These are phyloP conservation scores for Pleoardoris graminearum DNA, from an alignment of 2,329 filamentous ascomycete species.

Conservation along the genomic window DNA sequence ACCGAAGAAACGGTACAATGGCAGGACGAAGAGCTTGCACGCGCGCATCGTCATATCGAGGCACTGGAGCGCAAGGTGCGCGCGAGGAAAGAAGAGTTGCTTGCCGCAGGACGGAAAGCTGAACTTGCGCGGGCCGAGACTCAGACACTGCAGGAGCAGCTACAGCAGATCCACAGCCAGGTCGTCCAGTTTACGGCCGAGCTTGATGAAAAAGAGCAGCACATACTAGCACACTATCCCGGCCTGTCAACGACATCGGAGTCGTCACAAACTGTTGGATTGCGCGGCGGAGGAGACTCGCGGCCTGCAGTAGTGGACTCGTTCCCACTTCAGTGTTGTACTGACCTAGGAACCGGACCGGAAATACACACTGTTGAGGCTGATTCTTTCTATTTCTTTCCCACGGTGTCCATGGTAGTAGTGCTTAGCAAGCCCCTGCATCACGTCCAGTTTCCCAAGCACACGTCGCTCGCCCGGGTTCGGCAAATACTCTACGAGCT, in stretches of 20 bases:
- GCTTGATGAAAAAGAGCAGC: background rate
- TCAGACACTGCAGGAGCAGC: background rate
- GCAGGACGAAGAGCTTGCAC: constrained; percentile 5
- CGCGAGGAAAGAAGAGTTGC: background rate
- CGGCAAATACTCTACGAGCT: constrained; percentile 11
- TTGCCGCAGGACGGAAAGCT: background rate
- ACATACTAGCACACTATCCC: background rate
- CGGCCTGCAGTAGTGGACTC: background rate
- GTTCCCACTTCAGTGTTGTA: background rate
- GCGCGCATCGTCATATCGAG: background rate
- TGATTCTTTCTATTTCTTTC: constrained; percentile 17
- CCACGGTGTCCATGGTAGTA: constrained; percentile 14
- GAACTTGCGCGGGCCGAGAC: background rate
- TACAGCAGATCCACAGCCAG: background rate
- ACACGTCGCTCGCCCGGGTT: constrained; percentile 18
- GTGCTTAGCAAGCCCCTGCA: constrained; percentile 9
- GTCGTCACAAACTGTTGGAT: background rate
- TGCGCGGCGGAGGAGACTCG: constrained; percentile 7
- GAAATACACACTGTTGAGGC: too few relatives aligned
- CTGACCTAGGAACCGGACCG: too few relatives aligned
- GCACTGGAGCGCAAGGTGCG: background rate
- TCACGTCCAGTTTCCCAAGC: constrained; percentile 18
- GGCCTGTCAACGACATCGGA: background rate
- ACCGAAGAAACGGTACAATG: constrained; percentile 6
- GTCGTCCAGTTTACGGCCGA: background rate